Evolutionary conservation across 2,329 filamentous ascomycete genomes (phyloP).

Genomic region (Ceratocystis colombiana): DNA sequence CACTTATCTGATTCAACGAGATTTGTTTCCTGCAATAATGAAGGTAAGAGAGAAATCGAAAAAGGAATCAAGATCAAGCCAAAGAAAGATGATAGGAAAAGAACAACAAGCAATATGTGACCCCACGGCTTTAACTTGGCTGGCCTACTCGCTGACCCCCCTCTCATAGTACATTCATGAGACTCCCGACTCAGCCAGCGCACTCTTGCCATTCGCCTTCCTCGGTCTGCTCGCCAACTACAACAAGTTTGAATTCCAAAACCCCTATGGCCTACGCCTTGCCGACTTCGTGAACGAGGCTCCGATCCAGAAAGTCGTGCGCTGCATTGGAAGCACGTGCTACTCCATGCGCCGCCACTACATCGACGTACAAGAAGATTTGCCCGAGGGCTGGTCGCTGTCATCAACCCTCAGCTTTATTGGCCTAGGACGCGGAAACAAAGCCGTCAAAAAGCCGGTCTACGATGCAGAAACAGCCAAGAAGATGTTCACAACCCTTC

Average conservation of each 20-base stretch:
- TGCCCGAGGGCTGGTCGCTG: constrained; percentile 81
- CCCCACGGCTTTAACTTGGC: no score
- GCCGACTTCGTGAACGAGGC: constrained; percentile 92
- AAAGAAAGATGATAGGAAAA: no score
- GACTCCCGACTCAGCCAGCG: constrained; percentile 51
- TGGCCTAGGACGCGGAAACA: constrained; percentile 58
- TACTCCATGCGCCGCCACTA: constrained; percentile 61
- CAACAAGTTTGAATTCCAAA: constrained; percentile 98
- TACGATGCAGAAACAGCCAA: constrained; percentile 73
- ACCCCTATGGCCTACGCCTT: constrained; percentile 82
- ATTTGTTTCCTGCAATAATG: constrained; percentile 89
- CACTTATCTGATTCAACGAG: constrained; percentile 88
- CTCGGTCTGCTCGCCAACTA: constrained; percentile 88
- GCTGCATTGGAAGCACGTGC: constrained; percentile 64
- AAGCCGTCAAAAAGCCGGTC: constrained; percentile 42
- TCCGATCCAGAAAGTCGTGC: constrained; percentile 72
- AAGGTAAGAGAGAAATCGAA: constrained; percentile 49
- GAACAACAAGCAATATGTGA: background rate
- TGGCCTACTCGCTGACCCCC: no score
- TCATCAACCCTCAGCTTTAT: constrained; percentile 69
- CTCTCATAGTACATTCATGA: constrained; percentile 64
- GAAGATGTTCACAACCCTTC: constrained; percentile 69
- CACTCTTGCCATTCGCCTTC: constrained; percentile 67
- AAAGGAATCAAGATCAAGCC: no score
- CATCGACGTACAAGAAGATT: constrained; percentile 76